Evolutionary conservation across 2,329 filamentous ascomycete genomes (phyloP).

Genomic region (Grosmannia huntii): DNA sequence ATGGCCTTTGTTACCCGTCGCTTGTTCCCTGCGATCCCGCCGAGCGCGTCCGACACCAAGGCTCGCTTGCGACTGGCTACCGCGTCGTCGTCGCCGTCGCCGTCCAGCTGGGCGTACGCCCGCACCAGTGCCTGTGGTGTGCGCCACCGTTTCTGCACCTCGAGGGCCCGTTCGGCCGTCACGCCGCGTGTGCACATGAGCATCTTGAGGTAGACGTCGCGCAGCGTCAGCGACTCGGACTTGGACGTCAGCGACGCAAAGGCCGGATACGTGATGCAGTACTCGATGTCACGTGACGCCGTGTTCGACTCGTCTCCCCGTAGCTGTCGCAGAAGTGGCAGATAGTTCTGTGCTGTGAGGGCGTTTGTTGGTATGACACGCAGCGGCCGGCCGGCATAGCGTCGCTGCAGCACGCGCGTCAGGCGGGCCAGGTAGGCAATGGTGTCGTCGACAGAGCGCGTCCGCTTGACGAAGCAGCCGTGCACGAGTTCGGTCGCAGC

Average conservation of each 20-base stretch:
- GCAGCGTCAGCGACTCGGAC: conserved; percentile 58
- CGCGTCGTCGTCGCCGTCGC: conserved; percentile 24
- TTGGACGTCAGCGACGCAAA: conserved; percentile 65
- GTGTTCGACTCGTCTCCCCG: conserved; percentile 20
- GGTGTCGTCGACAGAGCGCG: conserved; percentile 62
- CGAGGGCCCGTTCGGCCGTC: conserved; percentile 64
- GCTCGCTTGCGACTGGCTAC: conserved; percentile 41
- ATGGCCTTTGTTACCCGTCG: conserved; percentile 50
- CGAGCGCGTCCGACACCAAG: conserved; percentile 45
- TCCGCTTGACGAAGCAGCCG: conserved; percentile 68
- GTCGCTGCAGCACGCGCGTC: conserved; percentile 53
- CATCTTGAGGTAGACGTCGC: conserved; percentile 73
- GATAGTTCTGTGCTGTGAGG: conserved; percentile 53
- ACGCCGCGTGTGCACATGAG: conserved; percentile 68
- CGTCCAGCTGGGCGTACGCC: conserved; percentile 46
- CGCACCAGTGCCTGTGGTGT: conserved; percentile 61
- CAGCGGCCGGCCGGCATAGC: conserved; percentile 47
- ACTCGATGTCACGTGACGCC: not conserved
- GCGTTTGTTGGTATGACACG: conserved; percentile 52
- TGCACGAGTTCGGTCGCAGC: conserved; percentile 67
- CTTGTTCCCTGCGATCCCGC: conserved; percentile 49
- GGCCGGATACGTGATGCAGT: conserved; percentile 53
- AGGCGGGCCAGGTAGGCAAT: conserved; percentile 63
- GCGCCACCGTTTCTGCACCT: conserved; percentile 67
- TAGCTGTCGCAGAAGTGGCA: conserved; percentile 48